phyloP scores from a whole-genome alignment of 2,329 filamentous ascomycete species.

The Aspergillus oerlinghausenensis region DNA sequence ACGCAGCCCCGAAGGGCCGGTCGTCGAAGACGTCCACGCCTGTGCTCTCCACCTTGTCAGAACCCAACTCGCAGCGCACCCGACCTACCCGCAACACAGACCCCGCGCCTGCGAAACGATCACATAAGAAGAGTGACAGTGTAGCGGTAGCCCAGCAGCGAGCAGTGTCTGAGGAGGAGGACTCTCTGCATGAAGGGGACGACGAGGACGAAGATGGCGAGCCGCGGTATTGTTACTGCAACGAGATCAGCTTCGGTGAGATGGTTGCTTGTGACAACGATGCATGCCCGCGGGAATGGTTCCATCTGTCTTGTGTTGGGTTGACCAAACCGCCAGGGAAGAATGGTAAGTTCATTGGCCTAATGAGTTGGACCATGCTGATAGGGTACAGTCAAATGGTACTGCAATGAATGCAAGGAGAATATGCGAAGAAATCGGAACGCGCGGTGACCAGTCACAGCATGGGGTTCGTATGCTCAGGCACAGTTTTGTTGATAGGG shows the following conservation, averaged over 20 bases:
- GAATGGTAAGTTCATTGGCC: slow-evolving; percentile 56
- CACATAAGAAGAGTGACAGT: slow-evolving; percentile 29
- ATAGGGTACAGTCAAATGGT: slow-evolving; percentile 66
- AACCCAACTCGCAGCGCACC: slow-evolving; percentile 27
- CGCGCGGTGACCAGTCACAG: slow-evolving; percentile 18
- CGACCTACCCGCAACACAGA: slow-evolving; percentile 35
- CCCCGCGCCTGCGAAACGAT: slow-evolving; percentile 30
- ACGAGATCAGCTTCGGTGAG: slow-evolving; percentile 74
- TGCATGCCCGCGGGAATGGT: slow-evolving; percentile 72
- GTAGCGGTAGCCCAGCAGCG: slow-evolving; percentile 21
- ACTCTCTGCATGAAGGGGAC: slow-evolving; percentile 47
- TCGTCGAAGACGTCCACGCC: slow-evolving; percentile 41
- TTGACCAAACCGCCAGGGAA: slow-evolving; percentile 72
- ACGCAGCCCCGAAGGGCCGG: slow-evolving; percentile 28
- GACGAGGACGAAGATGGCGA: slow-evolving; percentile 66
- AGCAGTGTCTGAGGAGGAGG: slow-evolving; percentile 39
- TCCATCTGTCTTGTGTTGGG: slow-evolving; percentile 77
- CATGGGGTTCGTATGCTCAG: not conserved
- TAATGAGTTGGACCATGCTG: slow-evolving; percentile 8
- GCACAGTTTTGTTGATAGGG: not conserved
- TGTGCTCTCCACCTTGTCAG: slow-evolving; percentile 32
- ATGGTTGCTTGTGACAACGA: slow-evolving; percentile 79
- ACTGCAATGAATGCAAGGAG: slow-evolving; percentile 73
- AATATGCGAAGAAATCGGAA: slow-evolving; percentile 54
- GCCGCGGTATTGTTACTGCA: slow-evolving; percentile 74